Evolutionary conservation across 2,329 filamentous ascomycete species (phyloP).

Genomic region (Ceratocystis lukuohia): DNA sequence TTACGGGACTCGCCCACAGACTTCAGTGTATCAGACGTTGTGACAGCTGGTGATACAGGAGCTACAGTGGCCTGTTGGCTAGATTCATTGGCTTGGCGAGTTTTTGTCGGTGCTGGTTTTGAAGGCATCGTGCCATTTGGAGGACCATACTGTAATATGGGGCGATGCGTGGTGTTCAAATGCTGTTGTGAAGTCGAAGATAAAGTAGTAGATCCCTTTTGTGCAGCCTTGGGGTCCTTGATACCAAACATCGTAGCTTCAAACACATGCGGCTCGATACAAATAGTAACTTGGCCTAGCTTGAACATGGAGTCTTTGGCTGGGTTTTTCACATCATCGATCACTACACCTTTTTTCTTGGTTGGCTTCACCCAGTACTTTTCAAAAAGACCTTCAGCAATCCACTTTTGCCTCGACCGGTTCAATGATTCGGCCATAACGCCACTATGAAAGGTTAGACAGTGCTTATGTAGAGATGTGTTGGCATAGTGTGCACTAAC

Average conservation of each 20-base stretch:
- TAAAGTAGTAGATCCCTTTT: constrained; percentile 24
- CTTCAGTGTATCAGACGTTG: constrained; percentile 9
- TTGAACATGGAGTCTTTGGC: constrained; percentile 59
- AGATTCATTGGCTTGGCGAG: constrained; percentile 24
- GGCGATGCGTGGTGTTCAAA: constrained; percentile 30
- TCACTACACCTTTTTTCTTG: constrained; percentile 49
- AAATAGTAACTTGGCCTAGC: constrained; percentile 59
- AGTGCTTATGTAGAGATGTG: not conserved
- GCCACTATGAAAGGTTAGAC: constrained; percentile 37
- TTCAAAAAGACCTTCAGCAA: constrained; percentile 58
- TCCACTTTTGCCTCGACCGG: constrained; percentile 61
- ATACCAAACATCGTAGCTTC: constrained; percentile 62
- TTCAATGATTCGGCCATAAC: constrained; percentile 60
- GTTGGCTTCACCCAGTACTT: constrained; percentile 64
- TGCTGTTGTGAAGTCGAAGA: constrained; percentile 21
- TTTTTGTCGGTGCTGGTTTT: constrained; percentile 29
- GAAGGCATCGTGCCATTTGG: constrained; percentile 48
- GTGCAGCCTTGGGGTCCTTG: constrained; percentile 43
- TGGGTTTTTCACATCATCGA: constrained; percentile 53
- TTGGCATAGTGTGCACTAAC: constrained; percentile 28
- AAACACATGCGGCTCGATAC: constrained; percentile 66
- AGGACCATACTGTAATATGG: constrained; percentile 52
- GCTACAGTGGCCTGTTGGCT: constrained; percentile 22
- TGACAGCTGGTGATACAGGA: constrained; percentile 11
- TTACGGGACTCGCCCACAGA: constrained; percentile 16